These are phyloP conservation scores for Ophiostoma sp. DNA, from an alignment of 2,329 filamentous ascomycete species.

Conservation along the genomic window DNA sequence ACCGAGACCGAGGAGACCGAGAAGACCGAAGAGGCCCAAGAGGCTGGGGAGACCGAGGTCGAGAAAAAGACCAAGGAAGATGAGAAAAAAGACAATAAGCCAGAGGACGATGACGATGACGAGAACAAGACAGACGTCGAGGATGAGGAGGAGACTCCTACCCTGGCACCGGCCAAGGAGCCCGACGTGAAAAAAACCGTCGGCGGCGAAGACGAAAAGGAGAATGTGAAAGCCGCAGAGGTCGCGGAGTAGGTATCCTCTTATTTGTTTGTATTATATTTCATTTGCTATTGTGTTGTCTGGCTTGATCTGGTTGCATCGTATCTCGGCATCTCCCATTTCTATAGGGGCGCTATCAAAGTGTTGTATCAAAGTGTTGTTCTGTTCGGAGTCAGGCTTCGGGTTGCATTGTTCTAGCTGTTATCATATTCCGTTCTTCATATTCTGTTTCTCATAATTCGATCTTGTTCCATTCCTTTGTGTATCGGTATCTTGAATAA, in stretches of 20 bases:
- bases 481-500: too few relatives aligned
- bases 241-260: not conserved
- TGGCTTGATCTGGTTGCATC: not conserved
- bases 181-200: slow-evolving; percentile 9
- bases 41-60: not conserved
- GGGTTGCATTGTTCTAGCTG: too few relatives aligned
- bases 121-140: slow-evolving; percentile 30
- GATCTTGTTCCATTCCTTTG: too few relatives aligned
- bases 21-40: not conserved
- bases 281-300: not conserved
- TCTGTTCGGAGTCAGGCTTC: too few relatives aligned
- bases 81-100: not conserved
- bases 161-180: not conserved
- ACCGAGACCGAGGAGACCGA: not conserved
- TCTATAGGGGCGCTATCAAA: too few relatives aligned
- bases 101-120: slow-evolving; percentile 23
- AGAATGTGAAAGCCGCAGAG: slow-evolving; percentile 17
- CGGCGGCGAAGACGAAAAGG: slow-evolving; percentile 29
- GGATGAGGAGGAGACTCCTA: slow-evolving; percentile 27
- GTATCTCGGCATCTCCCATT: too few relatives aligned
- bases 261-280: not conserved
- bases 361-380: too few relatives aligned
- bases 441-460: too few relatives aligned
- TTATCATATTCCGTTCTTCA: too few relatives aligned
- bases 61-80: slow-evolving; percentile 22